Percentiles rank a stretch among this genome's conserved stretches.
Evolutionary conservation across 2,329 filamentous ascomycete genomes (phyloP).

Genomic region (Fusarium udum): DNA sequence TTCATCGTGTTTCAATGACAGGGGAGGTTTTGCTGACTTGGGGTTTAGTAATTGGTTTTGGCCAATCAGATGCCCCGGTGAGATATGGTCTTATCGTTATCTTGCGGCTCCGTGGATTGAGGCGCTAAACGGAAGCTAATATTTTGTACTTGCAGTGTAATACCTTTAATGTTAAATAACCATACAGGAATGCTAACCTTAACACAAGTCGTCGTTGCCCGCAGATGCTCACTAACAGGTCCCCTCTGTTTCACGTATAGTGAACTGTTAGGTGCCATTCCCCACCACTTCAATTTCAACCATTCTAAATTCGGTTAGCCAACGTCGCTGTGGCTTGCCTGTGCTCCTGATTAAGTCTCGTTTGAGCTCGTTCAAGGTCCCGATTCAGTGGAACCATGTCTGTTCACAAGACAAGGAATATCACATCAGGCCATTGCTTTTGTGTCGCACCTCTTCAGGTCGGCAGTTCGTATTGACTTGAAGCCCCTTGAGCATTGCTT

Average conservation of each 20-base stretch:
- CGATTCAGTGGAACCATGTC: background rate
- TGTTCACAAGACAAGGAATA: background rate
- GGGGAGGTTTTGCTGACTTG: background rate
- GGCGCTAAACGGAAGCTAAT: background rate
- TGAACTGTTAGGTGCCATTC: background rate
- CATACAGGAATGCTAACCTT: background rate
- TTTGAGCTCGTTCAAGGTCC: background rate
- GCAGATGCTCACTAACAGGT: background rate
- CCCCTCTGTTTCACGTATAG: background rate
- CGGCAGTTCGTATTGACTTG: background rate
- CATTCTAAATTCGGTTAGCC: background rate
- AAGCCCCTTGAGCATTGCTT: background rate
- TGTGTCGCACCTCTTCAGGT: background rate
- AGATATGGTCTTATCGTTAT: background rate
- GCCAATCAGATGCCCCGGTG: background rate
- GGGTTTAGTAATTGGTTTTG: background rate
- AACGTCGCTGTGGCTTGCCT: no score
- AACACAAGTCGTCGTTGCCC: no score
- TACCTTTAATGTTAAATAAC: background rate
- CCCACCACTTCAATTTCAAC: background rate
- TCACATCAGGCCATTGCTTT: background rate
- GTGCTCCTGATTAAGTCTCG: background rate
- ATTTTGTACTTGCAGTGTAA: background rate
- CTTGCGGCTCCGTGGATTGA: background rate
- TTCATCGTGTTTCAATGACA: slow-evolving; percentile 13